A percentile compares a stretch with the other conserved stretches of the same genome.
Evolutionary conservation across 2,329 filamentous ascomycete species (phyloP).

Genomic region (Colletotrichum agaves): DNA sequence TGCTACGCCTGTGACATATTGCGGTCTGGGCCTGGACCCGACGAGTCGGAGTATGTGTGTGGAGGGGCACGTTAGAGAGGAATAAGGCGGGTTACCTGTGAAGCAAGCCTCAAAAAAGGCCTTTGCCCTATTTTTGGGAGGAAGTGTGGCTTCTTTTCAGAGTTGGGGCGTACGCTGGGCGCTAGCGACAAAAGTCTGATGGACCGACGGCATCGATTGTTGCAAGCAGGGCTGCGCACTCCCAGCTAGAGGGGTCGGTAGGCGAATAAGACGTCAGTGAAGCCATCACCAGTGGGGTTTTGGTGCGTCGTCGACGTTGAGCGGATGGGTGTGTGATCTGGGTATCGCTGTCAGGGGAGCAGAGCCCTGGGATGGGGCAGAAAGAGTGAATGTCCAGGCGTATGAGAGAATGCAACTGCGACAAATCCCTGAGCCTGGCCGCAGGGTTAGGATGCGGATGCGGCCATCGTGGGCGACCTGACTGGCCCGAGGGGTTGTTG

Average conservation of each 20-base stretch:
- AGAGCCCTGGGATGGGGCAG: slow-evolving; percentile 4
- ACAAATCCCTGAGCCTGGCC: slow-evolving; percentile 20
- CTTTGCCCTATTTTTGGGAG: slow-evolving; percentile 33
- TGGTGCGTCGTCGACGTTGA: slow-evolving; percentile 12
- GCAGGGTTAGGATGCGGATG: slow-evolving; percentile 35
- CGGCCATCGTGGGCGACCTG: slow-evolving; percentile 22
- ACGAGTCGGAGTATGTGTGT: slow-evolving; percentile 5
- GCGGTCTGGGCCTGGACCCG: slow-evolving; percentile 31
- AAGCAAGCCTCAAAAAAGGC: neutral
- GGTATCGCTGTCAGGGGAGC: slow-evolving; percentile 9
- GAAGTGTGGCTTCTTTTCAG: neutral
- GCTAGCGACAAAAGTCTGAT: slow-evolving; percentile 2
- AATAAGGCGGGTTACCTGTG: neutral
- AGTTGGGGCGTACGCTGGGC: slow-evolving; percentile 8
- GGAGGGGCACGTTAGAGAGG: neutral
- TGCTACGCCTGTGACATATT: slow-evolving; percentile 35
- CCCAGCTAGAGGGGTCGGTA: slow-evolving; percentile 3
- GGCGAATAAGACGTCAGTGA: slow-evolving; percentile 36
- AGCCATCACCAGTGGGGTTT: slow-evolving; percentile 33
- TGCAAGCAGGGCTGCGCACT: slow-evolving; percentile 19
- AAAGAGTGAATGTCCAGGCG: slow-evolving; percentile 6
- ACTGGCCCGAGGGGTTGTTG: slow-evolving; percentile 22
- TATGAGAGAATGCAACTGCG: slow-evolving; percentile 16
- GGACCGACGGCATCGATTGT: slow-evolving; percentile 22
- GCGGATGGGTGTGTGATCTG: slow-evolving; percentile 23